These are phyloP conservation scores for Iris macrosiphon DNA, from an alignment of 106 monocot species.

Conservation along the genomic window DNA sequence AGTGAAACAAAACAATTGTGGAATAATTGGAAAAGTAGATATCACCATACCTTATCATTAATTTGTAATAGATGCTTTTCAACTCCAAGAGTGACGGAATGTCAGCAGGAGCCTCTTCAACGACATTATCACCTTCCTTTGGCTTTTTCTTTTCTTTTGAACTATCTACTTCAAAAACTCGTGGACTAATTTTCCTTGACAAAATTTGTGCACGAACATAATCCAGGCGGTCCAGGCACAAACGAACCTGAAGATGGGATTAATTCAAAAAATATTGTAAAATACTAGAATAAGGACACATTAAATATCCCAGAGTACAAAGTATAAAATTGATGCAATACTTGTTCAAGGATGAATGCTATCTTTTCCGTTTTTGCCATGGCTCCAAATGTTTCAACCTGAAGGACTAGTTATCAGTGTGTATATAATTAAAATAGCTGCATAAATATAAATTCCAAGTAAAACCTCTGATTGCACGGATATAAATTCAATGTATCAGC, in stretches of 20 bases:
- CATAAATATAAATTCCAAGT: too few species aligned
- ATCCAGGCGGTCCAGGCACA: slow-evolving; percentile 95
- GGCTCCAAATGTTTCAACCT: slow-evolving; percentile 99
- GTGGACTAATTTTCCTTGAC: slow-evolving; percentile 86
- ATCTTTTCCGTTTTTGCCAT: slow-evolving; percentile 99
- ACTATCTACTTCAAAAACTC: slow-evolving; percentile 76
- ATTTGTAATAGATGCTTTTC: slow-evolving; percentile 87
- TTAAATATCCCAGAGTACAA: too few species aligned
- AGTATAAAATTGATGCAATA: slow-evolving; percentile 14
- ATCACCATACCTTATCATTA: slow-evolving; percentile 95
- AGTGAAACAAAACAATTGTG: too few species aligned
- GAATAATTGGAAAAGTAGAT: too few species aligned
- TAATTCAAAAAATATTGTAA: too few species aligned
- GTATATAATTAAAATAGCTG: not conserved
- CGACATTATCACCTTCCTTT: slow-evolving; percentile 88
- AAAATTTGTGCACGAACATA: slow-evolving; percentile 91
- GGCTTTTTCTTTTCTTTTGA: slow-evolving; percentile 94
- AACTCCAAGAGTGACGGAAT: slow-evolving; percentile 89
- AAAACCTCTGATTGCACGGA: too few species aligned
- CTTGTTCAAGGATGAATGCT: slow-evolving; percentile 98
- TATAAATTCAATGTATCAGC: too few species aligned
- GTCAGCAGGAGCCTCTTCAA: slow-evolving; percentile 87
- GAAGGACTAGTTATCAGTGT: not conserved
- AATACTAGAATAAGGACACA: too few species aligned
- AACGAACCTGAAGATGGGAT: slow-evolving; percentile 75